Conservation (phyloP, 768 basidiomycete genomes). For the Naganishia randhawae region DNA sequence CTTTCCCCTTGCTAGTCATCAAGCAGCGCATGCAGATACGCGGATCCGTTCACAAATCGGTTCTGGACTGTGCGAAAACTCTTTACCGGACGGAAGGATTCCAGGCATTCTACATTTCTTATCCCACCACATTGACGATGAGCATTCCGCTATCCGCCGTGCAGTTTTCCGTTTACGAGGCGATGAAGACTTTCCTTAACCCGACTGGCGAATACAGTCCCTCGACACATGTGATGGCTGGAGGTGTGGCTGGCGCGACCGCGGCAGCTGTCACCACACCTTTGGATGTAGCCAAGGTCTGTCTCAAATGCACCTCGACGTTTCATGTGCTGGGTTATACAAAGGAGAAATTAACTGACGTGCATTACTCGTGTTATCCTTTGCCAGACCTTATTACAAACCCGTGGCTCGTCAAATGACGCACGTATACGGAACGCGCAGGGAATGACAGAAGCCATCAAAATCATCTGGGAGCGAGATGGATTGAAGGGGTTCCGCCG, state of each 20-base stretch:
- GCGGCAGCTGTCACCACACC: slow-evolving; percentile 95
- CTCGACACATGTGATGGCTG: slow-evolving; percentile 83
- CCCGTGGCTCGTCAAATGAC: slow-evolving; percentile 83
- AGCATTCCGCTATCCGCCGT: slow-evolving; percentile 97
- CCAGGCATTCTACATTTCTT: slow-evolving; percentile 92
- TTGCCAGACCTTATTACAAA: slow-evolving; percentile 76
- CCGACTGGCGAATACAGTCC: slow-evolving; percentile 84
- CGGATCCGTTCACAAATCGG: slow-evolving; percentile 83
- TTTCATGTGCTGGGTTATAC: too few relatives aligned
- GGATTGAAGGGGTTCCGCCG: slow-evolving; percentile 79
- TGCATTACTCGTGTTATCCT: not conserved
- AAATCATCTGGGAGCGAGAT: slow-evolving; percentile 80
- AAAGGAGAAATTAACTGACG: not conserved
- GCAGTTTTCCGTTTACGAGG: slow-evolving; percentile 95
- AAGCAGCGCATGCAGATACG: slow-evolving; percentile 99
- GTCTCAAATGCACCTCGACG: too few relatives aligned
- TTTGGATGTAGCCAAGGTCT: slow-evolving; percentile 83
- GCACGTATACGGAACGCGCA: slow-evolving; percentile 73
- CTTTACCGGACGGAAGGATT: slow-evolving; percentile 84
- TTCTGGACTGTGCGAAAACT: slow-evolving; percentile 74
- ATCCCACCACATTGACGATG: slow-evolving; percentile 95
- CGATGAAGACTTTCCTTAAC: slow-evolving; percentile 79
- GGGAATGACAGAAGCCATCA: slow-evolving; percentile 82
- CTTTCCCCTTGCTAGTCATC: slow-evolving; percentile 64
- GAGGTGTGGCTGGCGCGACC: slow-evolving; percentile 85